A percentile compares a stretch with the other conserved stretches of the same genome.
Conservation (phyloP, 2,329 filamentous ascomycete genomes). For the Ophiocordyceps camponoti-floridani region DNA sequence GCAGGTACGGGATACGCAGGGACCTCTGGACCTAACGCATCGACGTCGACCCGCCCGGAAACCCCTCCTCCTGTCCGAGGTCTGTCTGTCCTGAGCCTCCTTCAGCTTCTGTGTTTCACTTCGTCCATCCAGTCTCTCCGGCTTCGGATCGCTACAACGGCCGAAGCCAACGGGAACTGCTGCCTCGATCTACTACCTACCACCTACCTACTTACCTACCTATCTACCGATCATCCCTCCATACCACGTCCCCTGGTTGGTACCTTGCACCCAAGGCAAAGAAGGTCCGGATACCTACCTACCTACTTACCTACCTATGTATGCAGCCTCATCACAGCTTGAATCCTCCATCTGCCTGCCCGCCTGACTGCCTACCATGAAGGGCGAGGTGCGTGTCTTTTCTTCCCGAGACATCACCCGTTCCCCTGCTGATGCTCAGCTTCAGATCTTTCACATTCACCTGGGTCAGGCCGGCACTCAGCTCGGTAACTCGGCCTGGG, state of each 20-base stretch:
- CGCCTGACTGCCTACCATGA: slow-evolving; percentile 22
- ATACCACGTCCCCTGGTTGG: too few relatives aligned
- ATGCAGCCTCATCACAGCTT: not conserved
- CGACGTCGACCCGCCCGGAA: too few relatives aligned
- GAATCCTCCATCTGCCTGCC: slow-evolving; percentile 4
- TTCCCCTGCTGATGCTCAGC: slow-evolving; percentile 3
- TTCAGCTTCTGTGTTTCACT: too few relatives aligned
- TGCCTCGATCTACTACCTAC: too few relatives aligned
- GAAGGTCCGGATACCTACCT: not conserved
- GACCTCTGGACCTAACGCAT: too few relatives aligned
- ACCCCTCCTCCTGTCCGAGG: too few relatives aligned
- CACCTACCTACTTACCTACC: not conserved
- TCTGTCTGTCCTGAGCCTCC: too few relatives aligned
- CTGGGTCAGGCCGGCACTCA: slow-evolving; percentile 54
- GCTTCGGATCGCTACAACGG: too few relatives aligned
- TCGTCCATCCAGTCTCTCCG: too few relatives aligned
- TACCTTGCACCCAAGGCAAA: too few relatives aligned
- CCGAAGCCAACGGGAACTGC: too few relatives aligned
- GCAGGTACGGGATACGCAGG: too few relatives aligned
- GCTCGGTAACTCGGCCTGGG: slow-evolving; percentile 60
- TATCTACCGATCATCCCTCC: not conserved
- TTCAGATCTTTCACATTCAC: slow-evolving; percentile 44
- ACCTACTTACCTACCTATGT: not conserved
- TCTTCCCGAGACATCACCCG: not conserved
- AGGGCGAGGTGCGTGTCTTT: slow-evolving; percentile 28